Percentiles rank a stretch among this genome's conserved stretches.
Evolutionary conservation across 257 asterid species (phyloP).

Genomic region (Solanum ossicruentum): DNA sequence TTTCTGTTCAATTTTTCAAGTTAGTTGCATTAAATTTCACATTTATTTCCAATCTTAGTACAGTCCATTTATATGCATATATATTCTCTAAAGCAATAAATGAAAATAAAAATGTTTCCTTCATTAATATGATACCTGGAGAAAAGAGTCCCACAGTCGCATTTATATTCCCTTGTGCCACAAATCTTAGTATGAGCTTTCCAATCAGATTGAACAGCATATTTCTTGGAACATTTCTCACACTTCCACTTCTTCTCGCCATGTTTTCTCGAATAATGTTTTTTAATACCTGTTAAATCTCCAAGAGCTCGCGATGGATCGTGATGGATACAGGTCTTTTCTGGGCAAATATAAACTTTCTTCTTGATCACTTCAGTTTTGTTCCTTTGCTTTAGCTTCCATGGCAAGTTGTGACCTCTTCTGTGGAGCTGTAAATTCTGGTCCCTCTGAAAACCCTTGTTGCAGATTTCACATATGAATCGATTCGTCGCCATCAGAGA

Average conservation of each 20-base stretch:
- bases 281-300: constrained; percentile 12
- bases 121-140: background rate
- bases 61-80: background rate
- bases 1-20: background rate
- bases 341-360: constrained; percentile 13
- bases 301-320: constrained; percentile 10
- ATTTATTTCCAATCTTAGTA: background rate
- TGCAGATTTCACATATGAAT: constrained; percentile 11
- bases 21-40: background rate
- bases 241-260: constrained; percentile 18
- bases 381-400: constrained; percentile 16
- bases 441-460: constrained; percentile 15
- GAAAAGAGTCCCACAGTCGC: constrained; percentile 18
- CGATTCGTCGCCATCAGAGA: constrained; percentile 12
- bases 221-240: constrained; percentile 8
- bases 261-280: constrained; percentile 4
- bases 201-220: constrained; percentile 11
- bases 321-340: constrained; percentile 11
- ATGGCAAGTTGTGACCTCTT: constrained; percentile 16
- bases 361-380: background rate
- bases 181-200: constrained; percentile 14
- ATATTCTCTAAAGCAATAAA: background rate
- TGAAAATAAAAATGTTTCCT: background rate
- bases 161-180: constrained; percentile 15
- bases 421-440: constrained; percentile 14